Base-by-base conservation (phyloP, 768 basidiomycete species). In the Hericium erinaceus region DNA sequence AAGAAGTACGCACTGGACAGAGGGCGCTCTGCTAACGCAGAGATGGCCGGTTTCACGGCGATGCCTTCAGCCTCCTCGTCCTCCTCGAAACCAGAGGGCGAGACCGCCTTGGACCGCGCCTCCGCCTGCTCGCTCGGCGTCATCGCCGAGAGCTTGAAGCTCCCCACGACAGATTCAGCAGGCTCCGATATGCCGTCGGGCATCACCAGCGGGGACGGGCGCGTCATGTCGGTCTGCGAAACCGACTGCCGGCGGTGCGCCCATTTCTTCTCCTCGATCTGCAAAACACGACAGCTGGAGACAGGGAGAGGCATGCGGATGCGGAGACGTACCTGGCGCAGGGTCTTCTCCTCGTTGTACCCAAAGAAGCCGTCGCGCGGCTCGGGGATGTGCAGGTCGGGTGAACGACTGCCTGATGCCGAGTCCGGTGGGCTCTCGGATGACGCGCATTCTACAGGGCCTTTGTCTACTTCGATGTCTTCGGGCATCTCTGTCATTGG, bases 231-330 rank as follows among this genome's bases (percentile, higher is more conserved):
- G 11, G 58, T 39, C 44, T 63, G 62, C 8, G 77, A 74, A 56
- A 84, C 84, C 4, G 87, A 88, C 37, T 75, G 68, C 57, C 85
- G 75, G 40, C 86, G 74, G 65, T 89, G 81, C 2, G 84, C 83
- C 75, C 76, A 80, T 60, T 76, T 78, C 64, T 87, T 90, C 67
- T 84, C 87, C 65, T 88, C 85, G 57, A 89, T 87, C 88, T 91
- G 59, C 24, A 37, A 20, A 5, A 41, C 26, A 52, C 26, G 4
- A 26, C 15, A 50, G 33, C 11, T 18, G 15, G 26, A 26, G 22
- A 18, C n/a, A 41, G 41, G 24, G 55, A 15, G n/a, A 38, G 46
- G 33, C 33, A 57, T 44, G 26, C 55, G 53, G 46, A 44, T 37
- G 52, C 7, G 33, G 7, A 22, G 20, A 77, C 80, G 61, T 73